Base-by-base conservation (phyloP, 495 filamentous ascomycete species). In the Neurospora sp. region DNA sequence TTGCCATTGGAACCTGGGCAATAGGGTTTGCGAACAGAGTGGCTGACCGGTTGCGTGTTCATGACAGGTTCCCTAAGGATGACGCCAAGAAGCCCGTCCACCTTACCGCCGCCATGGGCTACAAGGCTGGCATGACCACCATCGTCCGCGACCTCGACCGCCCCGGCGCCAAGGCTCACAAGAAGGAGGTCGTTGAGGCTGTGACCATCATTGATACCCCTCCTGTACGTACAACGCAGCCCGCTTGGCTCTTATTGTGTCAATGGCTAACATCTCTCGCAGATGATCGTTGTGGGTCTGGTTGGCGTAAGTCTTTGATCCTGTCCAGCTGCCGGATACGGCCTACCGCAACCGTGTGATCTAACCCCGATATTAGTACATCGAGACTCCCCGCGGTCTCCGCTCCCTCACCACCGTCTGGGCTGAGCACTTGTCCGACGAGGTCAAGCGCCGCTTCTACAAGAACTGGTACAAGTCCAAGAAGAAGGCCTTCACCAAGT, bases 381-480 rank as follows among this genome's bases (percentile, higher is more conserved):
- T 99, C 83, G 96, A 99, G 89, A 99, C 96, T 83, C 96, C 96
- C 85, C 96, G 96, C 80, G 96, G 96, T 88, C 94, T 98, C 80
- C 96, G 96, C 81, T 98, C 96, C 73, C 94, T 99, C 83, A 97
- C 94, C 82, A 99, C 96, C 82, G 92, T 99, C 84, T 99, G 96
- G 96, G 96, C 96, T 82, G 94, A 98, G 89, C 96, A 99, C 86
- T 84, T 99, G 83, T 91, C 91, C 85, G 96, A 99, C 84, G 96
- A 98, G 88, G 84, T 99, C 85, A 97, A 96, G 89, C 92, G 96
- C 77, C 94, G 96, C 83, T 99, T 99, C 93, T 99, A 99, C 92
- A 99, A 99, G 94, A 99, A 99, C 90, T 99, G 96, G 96, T 99
- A 99, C 92, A 97, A 96, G 89, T 92, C 89, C 89, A 99, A 99